Percentiles rank a stretch among this genome's conserved stretches.
phyloP scores from a whole-genome alignment of 768 basidiomycete genomes.

The Pleurotus sapidus region DNA sequence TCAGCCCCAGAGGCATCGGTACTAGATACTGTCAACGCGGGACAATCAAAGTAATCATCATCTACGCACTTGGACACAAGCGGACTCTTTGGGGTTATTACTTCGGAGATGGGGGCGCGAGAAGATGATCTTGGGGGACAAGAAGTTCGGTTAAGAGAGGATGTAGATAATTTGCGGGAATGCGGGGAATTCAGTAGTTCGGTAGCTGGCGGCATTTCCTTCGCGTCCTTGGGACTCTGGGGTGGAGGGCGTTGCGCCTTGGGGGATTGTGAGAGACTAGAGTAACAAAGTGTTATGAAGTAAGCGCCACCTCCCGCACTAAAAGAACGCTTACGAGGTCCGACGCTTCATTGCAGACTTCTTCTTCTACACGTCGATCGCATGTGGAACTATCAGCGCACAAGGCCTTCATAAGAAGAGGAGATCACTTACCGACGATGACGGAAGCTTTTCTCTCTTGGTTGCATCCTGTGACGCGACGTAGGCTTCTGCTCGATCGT shows the following conservation, averaged over 20 bases:
- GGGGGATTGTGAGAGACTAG: background rate
- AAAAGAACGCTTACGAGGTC: no score
- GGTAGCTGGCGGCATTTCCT: slow-evolving; percentile 10
- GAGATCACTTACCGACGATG: background rate
- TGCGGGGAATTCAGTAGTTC: slow-evolving; percentile 11
- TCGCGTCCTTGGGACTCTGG: slow-evolving; percentile 9
- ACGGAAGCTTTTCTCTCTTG: background rate
- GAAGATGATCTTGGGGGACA: slow-evolving; percentile 11
- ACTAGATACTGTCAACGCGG: background rate
- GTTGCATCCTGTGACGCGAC: background rate
- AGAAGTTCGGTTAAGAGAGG: slow-evolving; percentile 26
- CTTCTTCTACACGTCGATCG: no score
- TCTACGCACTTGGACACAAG: background rate
- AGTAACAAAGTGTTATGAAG: background rate
- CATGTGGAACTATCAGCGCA: no score
- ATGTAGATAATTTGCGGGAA: slow-evolving; percentile 19
- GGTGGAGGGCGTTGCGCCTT: slow-evolving; percentile 11
- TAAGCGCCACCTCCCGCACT: no score
- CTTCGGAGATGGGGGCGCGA: slow-evolving; percentile 17
- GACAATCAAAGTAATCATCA: background rate
- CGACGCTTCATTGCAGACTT: no score
- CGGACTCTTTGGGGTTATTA: slow-evolving; percentile 10
- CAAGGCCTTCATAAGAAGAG: no score
- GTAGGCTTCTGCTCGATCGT: background rate
- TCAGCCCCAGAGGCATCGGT: slow-evolving; percentile 24